Percentiles rank a stretch among this genome's conserved stretches.
These are phyloP conservation scores for Kodamaea restingae DNA, from an alignment of 805 yeast species.

Conservation along the genomic window DNA sequence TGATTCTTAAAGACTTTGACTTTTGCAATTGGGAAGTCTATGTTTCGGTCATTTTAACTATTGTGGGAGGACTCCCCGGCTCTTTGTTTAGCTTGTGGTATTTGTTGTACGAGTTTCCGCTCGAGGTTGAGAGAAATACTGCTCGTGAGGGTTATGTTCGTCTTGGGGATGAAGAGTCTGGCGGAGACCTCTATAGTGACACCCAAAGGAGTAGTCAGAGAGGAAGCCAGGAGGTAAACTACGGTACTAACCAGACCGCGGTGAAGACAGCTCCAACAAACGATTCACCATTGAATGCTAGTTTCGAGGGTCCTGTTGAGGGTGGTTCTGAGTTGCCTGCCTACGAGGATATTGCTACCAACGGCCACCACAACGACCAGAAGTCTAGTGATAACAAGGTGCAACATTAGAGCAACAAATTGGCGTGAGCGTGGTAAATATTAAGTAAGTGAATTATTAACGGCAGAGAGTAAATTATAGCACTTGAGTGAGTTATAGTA, in stretches of 20 bases:
- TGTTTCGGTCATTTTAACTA: slow-evolving; percentile 25
- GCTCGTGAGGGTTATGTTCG: slow-evolving; percentile 21
- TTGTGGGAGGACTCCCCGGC: slow-evolving; percentile 36
- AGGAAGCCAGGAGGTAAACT: too few relatives aligned
- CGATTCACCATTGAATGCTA: slow-evolving; percentile 1
- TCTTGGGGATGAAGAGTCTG: slow-evolving; percentile 18
- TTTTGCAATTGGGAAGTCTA: slow-evolving; percentile 33
- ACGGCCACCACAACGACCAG: slow-evolving; percentile 9
- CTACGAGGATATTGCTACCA: slow-evolving; percentile 23
- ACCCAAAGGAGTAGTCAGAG: too few relatives aligned
- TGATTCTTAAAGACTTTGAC: slow-evolving; percentile 26
- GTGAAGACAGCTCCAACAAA: too few relatives aligned
- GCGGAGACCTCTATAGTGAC: too few relatives aligned
- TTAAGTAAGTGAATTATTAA: too few relatives aligned
- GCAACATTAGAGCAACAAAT: slow-evolving; percentile 14
- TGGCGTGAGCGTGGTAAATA: background rate
- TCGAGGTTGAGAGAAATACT: slow-evolving; percentile 4
- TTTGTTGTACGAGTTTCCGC: slow-evolving; percentile 7
- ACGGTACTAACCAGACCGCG: too few relatives aligned
- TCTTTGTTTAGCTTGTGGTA: slow-evolving; percentile 28
- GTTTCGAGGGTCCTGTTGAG: background rate
- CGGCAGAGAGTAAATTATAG: too few relatives aligned
- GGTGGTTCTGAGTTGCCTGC: slow-evolving; percentile 17
- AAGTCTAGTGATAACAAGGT: slow-evolving; percentile 29
- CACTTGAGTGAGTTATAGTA: too few relatives aligned